Base-by-base conservation (phyloP, 2,329 filamentous ascomycete genomes). In the Fusarium virguliforme region DNA sequence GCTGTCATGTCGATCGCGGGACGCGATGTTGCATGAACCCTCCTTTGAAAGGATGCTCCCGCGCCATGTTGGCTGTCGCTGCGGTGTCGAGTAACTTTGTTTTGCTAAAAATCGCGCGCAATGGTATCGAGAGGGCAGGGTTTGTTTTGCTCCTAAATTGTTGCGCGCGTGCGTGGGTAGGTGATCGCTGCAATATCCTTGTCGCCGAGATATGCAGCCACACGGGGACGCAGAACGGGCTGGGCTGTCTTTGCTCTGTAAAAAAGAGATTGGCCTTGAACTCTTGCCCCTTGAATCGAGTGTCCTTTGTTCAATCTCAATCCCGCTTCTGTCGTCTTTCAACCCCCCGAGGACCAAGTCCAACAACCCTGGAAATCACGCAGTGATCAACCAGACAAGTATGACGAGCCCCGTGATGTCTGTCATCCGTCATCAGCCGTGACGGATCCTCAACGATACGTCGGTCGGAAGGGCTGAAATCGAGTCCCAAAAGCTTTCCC, bases 11-110 rank as follows among this genome's bases (percentile, higher is more conserved):
- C 26, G 18, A 26, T 43, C 40, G 15, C 26, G 40, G 22, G 40
- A 43, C 43, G 43, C 15, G 43, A 48, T 18, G 43, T 48, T 48
- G 43, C 26, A 48, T 48, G 43, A 48, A 30, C 43, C 43, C 43
- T 18, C 43, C 43, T n/a, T 48, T 48, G 26, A 30, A 43, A 43
- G 37, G 10, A 24, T 22, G 22, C 40, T 43, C 22, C 43, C 43
- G 15, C 26, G 6, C 43, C 24, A 30, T 48, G 43, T 26, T 13
- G 30, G 43, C 8, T 48, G 43, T 26, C 41, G 41, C 13, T 28
- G 24, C 10, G 13, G 41, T 28, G 15, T 48, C 5, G 43, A 28
- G 43, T 48, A 48, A 30, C 43, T 34, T 4, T 28, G 43, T 48
- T 13, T 43, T 48, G 26, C 8, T 8, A 3, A 26, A 12, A n/a